Evolutionary conservation across 192 early-diverging fungal species (phyloP).

Genomic region (Coemansia sp.): DNA sequence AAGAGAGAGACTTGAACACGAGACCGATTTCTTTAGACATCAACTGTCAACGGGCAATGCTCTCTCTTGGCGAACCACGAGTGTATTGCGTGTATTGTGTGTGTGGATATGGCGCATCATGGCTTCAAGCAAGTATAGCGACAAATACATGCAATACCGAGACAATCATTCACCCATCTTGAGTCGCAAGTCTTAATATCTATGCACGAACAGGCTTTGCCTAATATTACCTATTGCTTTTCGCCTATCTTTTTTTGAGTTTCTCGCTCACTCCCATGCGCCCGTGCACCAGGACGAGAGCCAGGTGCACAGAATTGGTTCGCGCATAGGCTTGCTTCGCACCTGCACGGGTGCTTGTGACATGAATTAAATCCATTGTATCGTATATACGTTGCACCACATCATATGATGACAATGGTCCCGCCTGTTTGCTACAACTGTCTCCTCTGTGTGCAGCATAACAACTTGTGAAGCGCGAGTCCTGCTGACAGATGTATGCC

Average conservation of each 20-base stretch:
- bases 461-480: background rate
- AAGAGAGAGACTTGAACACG: slow-evolving; percentile 11
- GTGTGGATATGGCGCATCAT: background rate
- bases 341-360: slow-evolving; percentile 7
- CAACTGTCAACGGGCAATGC: background rate
- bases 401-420: background rate
- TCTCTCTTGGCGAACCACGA: background rate
- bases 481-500: background rate
- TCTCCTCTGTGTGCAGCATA: background rate
- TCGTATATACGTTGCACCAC: background rate
- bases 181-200: background rate
- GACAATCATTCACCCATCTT: background rate
- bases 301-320: background rate
- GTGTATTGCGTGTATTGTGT: background rate
- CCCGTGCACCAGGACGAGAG: background rate
- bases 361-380: slow-evolving; percentile 14
- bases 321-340: background rate
- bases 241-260: background rate
- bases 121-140: background rate
- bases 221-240: background rate
- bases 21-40: background rate
- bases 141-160: background rate
- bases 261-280: background rate
- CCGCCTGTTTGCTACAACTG: background rate
- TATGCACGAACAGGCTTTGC: background rate